Evolutionary conservation across 78 protist genomes (phyloP), one percentile per base, ranked within the genome.

Genomic region (Protostelium mycophagum): DNA sequence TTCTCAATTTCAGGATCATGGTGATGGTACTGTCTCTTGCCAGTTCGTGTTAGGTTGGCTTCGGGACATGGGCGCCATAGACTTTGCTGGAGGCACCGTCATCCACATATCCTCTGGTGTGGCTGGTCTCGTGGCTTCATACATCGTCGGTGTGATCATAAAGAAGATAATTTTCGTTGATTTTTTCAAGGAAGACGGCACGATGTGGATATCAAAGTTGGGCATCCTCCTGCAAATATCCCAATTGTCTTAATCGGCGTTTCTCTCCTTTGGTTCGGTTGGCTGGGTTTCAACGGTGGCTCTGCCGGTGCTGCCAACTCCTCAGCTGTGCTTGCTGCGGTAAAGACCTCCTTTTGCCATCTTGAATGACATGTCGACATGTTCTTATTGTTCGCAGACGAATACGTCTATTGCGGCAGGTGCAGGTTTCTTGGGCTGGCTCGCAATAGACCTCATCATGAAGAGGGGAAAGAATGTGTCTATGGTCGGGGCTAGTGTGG

Each of bases 261-360:
- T 28, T 92, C 95, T 36, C 86, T 96, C 37, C 83, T 97, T 85
- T 97, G 98, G 98, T 89, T 95, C 87, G 98, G 98, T n/a, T 97
- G 98, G 98, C 93, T 94, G 83, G 95, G 96, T 34, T 97, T 97
- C 95, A 97, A 97, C 90, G 97, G 96, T 36, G 98, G 97, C 35
- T 63, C 91, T n/a, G 97, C 97, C 37, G 37, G 86, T 37, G 89
- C 89, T 10, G 91, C 97, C 29, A 89, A 90, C n/a, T 5, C 28
- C 31, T 84, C 38, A 37, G 96, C 98, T 28, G 85, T 90, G 36
- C 63, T 86, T 28, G 96, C 97, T 28, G 89, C 93, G 5, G 73
- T 51, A 16, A 51, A 16, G 5, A 5, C 16, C 5, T 51, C 73
- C 73, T 51, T 25, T 51, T 16, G n/a, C n/a, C n/a, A n/a, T n/a